Conservation (phyloP, 1,284 basidiomycete genomes). For the Ceratobasidium sp. region DNA sequence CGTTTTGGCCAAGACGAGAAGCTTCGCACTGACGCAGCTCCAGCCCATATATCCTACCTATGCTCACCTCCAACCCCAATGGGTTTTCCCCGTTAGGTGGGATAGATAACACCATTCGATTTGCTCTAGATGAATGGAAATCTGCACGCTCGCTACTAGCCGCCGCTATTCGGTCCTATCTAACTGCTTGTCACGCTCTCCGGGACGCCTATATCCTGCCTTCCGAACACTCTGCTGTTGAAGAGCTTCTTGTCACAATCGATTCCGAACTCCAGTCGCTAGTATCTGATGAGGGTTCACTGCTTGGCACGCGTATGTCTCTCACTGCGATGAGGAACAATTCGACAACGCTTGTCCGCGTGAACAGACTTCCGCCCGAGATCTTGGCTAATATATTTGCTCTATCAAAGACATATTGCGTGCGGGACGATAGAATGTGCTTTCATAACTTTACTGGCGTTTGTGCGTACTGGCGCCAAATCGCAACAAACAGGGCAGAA, state of each 20-base stretch:
- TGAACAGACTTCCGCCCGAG: conserved; percentile 17
- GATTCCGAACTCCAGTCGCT: not conserved
- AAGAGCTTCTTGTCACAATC: not conserved
- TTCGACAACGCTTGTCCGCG: not conserved
- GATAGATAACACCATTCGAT: not conserved
- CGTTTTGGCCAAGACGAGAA: not conserved
- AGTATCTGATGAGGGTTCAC: not conserved
- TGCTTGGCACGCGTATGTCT: conserved; percentile 10
- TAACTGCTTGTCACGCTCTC: not conserved
- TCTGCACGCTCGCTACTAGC: not conserved
- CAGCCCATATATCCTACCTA: not conserved
- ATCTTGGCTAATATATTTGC: conserved; percentile 11
- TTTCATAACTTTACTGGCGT: conserved; percentile 13
- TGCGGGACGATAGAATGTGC: not conserved
- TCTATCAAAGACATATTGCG: conserved; percentile 13
- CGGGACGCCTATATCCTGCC: not conserved
- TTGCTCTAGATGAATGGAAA: conserved; percentile 5
- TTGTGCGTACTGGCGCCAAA: conserved; percentile 13
- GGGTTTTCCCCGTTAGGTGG: not conserved
- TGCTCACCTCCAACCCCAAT: not conserved
- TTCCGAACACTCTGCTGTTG: not conserved
- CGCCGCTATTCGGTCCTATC: not conserved
- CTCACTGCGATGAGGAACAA: conserved; percentile 10
- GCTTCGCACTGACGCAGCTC: not conserved
- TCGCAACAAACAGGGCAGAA: conserved; percentile 5